Evolutionary conservation across 805 yeast genomes (phyloP).

Genomic region (Yamadazyma tumulicola): DNA sequence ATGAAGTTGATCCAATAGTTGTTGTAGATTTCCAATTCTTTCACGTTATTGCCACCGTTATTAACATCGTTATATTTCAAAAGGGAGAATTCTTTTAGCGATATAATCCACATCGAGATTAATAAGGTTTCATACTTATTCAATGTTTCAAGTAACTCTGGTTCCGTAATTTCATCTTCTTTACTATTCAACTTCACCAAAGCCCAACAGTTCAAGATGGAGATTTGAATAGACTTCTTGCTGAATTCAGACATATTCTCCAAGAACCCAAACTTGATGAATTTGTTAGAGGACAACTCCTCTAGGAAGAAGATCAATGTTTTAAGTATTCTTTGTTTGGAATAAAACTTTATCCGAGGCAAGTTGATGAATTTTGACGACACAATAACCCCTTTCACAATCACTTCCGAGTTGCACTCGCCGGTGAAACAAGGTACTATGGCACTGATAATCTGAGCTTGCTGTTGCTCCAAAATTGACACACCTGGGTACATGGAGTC

Average conservation of each 20-base stretch:
- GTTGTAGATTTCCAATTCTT: constrained; percentile 48
- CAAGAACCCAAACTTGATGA: constrained; percentile 54
- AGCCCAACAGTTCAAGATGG: constrained; percentile 75
- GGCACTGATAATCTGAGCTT: constrained; percentile 90
- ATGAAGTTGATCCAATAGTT: constrained; percentile 74
- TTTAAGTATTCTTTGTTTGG: constrained; percentile 51
- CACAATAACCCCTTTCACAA: constrained; percentile 72
- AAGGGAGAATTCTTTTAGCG: constrained; percentile 71
- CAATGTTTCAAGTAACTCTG: constrained; percentile 48
- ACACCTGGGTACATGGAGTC: constrained; percentile 74
- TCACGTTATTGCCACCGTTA: constrained; percentile 14
- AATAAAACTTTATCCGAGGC: constrained; percentile 41
- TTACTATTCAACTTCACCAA: constrained; percentile 38
- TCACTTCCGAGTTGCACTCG: constrained; percentile 69
- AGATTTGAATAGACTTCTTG: constrained; percentile 52
- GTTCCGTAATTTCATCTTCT: constrained; percentile 18
- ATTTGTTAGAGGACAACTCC: constrained; percentile 44
- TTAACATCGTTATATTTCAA: constrained; percentile 49
- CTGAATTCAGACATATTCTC: constrained; percentile 42
- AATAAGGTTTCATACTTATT: constrained; percentile 56
- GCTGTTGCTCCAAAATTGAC: constrained; percentile 82
- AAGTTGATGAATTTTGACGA: constrained; percentile 67
- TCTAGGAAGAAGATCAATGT: constrained; percentile 66
- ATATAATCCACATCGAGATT: constrained; percentile 75
- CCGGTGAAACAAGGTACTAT: constrained; percentile 78